Evolutionary conservation across 306 rosid genomes (phyloP).

Genomic region (Adenanthera pavonina): DNA sequence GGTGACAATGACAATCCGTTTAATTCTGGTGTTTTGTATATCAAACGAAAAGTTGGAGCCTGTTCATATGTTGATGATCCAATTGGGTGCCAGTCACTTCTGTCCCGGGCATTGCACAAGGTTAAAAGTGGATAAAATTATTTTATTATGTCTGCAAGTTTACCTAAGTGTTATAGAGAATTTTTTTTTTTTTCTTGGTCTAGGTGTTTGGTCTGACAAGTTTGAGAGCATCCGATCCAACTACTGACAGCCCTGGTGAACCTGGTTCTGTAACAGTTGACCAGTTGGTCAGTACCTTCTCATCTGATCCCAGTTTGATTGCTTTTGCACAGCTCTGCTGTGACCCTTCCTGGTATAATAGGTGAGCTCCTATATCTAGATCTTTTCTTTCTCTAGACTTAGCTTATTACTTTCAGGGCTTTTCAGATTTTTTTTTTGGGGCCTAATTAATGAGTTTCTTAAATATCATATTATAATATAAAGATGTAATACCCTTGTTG

Average conservation of each 20-base stretch:
- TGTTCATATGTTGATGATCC: slow-evolving; percentile 99
- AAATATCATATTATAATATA: slow-evolving; percentile 1
- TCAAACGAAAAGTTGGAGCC: slow-evolving; percentile 96
- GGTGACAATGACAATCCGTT: slow-evolving; percentile 85
- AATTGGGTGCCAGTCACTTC: slow-evolving; percentile 89
- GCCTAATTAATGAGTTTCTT: slow-evolving; percentile 22
- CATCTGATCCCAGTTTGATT: slow-evolving; percentile 96
- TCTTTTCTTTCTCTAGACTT: slow-evolving; percentile 11
- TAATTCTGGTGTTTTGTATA: slow-evolving; percentile 86
- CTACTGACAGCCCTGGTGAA: slow-evolving; percentile 49
- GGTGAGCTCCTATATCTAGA: slow-evolving; percentile 52
- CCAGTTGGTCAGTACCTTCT: slow-evolving; percentile 91
- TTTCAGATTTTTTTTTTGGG: slow-evolving; percentile 6
- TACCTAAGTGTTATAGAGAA: slow-evolving; percentile 2
- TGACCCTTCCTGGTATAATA: slow-evolving; percentile 82
- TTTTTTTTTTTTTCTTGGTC: slow-evolving; percentile 41
- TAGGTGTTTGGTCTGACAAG: slow-evolving; percentile 91
- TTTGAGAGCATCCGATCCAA: slow-evolving; percentile 54
- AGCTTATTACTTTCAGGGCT: slow-evolving; percentile 25
- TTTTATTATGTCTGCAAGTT: slow-evolving; percentile 13
- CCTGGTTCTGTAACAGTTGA: slow-evolving; percentile 81
- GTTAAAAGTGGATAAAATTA: slow-evolving; percentile 41
- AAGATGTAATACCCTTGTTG: not conserved
- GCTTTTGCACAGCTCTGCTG: slow-evolving; percentile 98
- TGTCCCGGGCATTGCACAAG: slow-evolving; percentile 98